Evolutionary conservation across 176 grass and related monocot genomes (phyloP), one percentile per base, ranked within the genome.

Genomic region (Oryza glumipatula): DNA sequence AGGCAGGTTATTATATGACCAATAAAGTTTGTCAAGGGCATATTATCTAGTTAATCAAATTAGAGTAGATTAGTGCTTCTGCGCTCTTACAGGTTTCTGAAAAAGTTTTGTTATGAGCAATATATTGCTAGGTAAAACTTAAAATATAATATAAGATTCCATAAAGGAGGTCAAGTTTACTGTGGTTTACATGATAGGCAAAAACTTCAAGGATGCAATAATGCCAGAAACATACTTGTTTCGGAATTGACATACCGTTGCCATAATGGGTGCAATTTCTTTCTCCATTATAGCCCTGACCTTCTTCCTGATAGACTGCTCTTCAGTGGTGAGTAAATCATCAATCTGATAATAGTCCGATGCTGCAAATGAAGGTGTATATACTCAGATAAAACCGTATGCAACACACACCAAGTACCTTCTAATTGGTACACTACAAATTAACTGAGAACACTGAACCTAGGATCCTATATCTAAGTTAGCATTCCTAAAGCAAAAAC

Each of bases 261-360:
- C 41, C 90, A 93, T 95, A 51, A 90, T 90, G 45, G 88, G 93
- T 0, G 93, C 88, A 67, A 92, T 85, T 89, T 95, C 93, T 84
- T 89, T 88, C 47, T 90, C 93, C 93, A 95, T 82, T 72, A 91
- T 69, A 58, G 49, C 47, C 69, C 88, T 82, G 75, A 95, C 88
- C 63, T 88, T 90, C 75, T 72, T 81, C 60, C 93, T 84, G 66
- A 88, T 63, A 56, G 76, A 65, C 36, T 60, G 26, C 60, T 94
- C 93, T 85, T 89, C 90, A 82, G 41, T 80, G 36, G 65, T 92
- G 67, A 95, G 88, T 23, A 95, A 76, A 84, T 95, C 90, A 92
- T 93, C 83, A 30, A 92, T 78, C 60, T 92, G 84, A 73, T 95
- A 95, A 63, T 93, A 95, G 46, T 95, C 93, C 7, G 86, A 92